Conservation (phyloP, 2,329 filamentous ascomycete species). For the Xylaria polymorpha region DNA sequence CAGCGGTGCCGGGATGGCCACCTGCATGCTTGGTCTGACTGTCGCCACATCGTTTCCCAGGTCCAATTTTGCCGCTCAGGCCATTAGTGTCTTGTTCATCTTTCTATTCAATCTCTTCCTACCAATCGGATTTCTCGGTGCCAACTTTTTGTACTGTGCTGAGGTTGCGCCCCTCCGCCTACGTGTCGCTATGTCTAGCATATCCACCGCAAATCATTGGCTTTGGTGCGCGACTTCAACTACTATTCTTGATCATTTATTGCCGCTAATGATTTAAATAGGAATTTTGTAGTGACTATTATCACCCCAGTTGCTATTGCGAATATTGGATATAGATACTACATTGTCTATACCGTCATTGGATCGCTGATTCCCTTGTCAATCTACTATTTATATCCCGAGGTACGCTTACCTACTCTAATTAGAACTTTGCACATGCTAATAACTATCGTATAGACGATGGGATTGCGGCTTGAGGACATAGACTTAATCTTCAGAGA, state of each 20-base stretch:
- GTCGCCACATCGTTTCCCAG: constrained; percentile 61
- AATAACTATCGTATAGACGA: constrained; percentile 55
- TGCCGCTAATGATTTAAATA: background rate
- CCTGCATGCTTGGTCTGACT: constrained; percentile 65
- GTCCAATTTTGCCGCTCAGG: constrained; percentile 59
- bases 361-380: constrained; percentile 57
- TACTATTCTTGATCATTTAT: no score
- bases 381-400: constrained; percentile 57
- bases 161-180: constrained; percentile 66
- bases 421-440: no score
- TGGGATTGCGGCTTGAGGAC: constrained; percentile 61
- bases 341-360: constrained; percentile 62
- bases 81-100: constrained; percentile 66
- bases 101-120: constrained; percentile 72
- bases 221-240: constrained; percentile 53
- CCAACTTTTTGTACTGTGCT: constrained; percentile 70
- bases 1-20: constrained; percentile 62
- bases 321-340: constrained; percentile 64
- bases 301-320: constrained; percentile 60
- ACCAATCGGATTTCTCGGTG: constrained; percentile 68
- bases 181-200: constrained; percentile 65
- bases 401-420: no score
- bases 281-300: constrained; percentile 59
- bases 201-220: constrained; percentile 67
- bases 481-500: constrained; percentile 58